phyloP scores from a whole-genome alignment of 805 yeast genomes.

The Teunomyces atbi region DNA sequence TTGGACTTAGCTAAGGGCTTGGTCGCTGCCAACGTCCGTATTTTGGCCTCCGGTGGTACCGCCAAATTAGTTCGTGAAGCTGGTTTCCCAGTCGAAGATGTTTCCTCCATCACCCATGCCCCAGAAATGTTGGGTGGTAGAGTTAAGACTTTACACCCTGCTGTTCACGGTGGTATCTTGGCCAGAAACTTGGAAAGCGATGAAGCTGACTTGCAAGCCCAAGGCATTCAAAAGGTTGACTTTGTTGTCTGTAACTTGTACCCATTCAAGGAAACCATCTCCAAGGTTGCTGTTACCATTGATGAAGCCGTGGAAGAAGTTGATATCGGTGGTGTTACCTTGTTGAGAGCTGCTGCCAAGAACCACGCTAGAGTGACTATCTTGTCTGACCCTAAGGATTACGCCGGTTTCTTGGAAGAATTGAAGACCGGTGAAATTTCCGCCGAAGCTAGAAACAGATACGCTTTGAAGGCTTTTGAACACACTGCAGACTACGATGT shows the following conservation, averaged over 20 bases:
- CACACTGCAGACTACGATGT: slow-evolving; percentile 98
- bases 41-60: slow-evolving; percentile 97
- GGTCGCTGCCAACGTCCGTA: slow-evolving; percentile 81
- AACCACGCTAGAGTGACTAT: slow-evolving; percentile 96
- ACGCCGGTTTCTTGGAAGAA: slow-evolving; percentile 82
- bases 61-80: slow-evolving; percentile 93
- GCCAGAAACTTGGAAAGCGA: slow-evolving; percentile 92
- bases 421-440: slow-evolving; percentile 72
- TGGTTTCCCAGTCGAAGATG: slow-evolving; percentile 97
- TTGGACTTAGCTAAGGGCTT: slow-evolving; percentile 96
- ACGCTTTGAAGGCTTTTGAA: slow-evolving; percentile 96
- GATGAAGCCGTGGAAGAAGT: slow-evolving; percentile 98
- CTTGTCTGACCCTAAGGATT: slow-evolving; percentile 91
- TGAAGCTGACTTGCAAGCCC: slow-evolving; percentile 81
- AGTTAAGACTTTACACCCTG: slow-evolving; percentile 97
- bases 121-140: slow-evolving; percentile 99
- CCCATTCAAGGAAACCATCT: slow-evolving; percentile 96
- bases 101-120: slow-evolving; percentile 91
- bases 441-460: slow-evolving; percentile 68
- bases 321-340: slow-evolving; percentile 96
- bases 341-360: slow-evolving; percentile 97
- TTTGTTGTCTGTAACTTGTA: slow-evolving; percentile 96
- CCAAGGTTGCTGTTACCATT: slow-evolving; percentile 91
- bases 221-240: slow-evolving; percentile 94
- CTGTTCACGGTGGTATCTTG: slow-evolving; percentile 96